phyloP scores from a whole-genome alignment of 176 grass and related monocot genomes.

The Cenchrus purpureus region DNA sequence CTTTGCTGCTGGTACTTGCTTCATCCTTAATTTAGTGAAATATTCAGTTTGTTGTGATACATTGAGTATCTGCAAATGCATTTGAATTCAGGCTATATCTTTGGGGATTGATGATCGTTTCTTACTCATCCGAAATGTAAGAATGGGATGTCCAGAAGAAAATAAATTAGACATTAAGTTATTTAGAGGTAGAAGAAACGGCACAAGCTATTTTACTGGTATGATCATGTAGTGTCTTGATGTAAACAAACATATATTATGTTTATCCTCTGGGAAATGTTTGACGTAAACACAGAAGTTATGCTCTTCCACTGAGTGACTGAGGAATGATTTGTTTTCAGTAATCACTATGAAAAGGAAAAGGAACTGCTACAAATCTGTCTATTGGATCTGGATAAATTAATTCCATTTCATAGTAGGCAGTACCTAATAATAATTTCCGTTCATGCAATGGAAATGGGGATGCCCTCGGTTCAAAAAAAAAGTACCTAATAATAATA shows the following conservation, averaged over 20 bases:
- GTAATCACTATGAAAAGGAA: neutral
- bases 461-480: too few relatives aligned
- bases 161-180: neutral
- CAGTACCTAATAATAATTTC: neutral
- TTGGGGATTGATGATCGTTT: neutral
- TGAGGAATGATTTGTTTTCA: neutral
- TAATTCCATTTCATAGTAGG: neutral
- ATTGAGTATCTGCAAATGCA: neutral
- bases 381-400: neutral
- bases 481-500: neutral
- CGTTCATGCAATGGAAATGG: too few relatives aligned
- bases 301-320: neutral
- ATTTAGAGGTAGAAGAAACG: conserved; percentile 1
- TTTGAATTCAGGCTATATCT: neutral
- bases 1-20: conserved; percentile 8
- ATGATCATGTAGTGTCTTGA: neutral
- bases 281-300: neutral
- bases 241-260: neutral
- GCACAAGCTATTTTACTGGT: neutral
- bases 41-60: neutral
- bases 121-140: conserved; percentile 12
- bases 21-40: neutral
- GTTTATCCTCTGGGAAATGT: neutral
- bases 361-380: neutral
- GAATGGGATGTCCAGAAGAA: neutral